Evolutionary conservation across 2,329 filamentous ascomycete genomes (phyloP).

Genomic region (Calonectria montana): DNA sequence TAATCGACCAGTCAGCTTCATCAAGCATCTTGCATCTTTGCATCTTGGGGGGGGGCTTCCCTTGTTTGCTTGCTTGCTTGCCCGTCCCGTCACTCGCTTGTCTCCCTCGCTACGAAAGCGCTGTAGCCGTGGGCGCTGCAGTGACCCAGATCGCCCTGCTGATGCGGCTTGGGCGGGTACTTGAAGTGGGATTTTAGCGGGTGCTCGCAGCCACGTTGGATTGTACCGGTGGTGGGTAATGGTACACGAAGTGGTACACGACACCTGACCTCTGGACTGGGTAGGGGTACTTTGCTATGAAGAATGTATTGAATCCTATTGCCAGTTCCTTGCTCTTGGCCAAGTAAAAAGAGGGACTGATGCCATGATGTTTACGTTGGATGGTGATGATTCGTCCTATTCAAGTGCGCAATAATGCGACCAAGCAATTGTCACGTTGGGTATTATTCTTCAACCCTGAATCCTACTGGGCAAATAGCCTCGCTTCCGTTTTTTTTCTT

Average conservation of each 20-base stretch:
- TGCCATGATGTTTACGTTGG: background rate
- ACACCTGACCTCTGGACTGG: background rate
- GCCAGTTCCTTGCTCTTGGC: background rate
- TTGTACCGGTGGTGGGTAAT: background rate
- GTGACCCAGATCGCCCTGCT: conserved; percentile 1
- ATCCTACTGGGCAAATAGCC: background rate
- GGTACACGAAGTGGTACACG: background rate
- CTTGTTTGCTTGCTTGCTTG: background rate
- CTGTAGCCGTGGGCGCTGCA: background rate
- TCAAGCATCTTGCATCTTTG: no score
- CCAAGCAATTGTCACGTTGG: background rate
- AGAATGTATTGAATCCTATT: background rate
- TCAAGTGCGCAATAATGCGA: background rate
- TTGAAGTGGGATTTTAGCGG: background rate
- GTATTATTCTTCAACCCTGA: background rate
- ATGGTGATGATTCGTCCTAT: background rate
- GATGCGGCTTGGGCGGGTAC: background rate
- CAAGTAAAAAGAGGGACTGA: background rate
- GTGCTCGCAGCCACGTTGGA: conserved; percentile 1
- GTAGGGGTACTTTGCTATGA: background rate
- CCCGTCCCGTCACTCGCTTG: background rate
- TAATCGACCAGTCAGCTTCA: background rate
- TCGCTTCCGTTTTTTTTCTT: background rate
- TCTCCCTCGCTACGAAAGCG: background rate
- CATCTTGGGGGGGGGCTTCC: background rate